Evolutionary conservation across 305 asterid genomes (phyloP).

Genomic region (Fraxinus paxiana): DNA sequence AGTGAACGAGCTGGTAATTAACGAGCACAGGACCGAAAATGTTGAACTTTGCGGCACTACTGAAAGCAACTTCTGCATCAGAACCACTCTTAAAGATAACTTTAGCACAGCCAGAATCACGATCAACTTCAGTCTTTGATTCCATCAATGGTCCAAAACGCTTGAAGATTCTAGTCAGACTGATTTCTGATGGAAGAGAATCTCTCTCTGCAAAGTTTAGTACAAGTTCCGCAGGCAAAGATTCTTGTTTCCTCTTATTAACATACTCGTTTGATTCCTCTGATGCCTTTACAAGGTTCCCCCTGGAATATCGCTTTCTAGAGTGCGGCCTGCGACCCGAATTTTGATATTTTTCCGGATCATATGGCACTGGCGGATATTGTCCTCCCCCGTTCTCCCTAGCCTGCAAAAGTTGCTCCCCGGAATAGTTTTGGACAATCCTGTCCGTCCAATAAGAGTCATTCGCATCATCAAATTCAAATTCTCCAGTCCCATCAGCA

Average conservation of each 20-base stretch:
- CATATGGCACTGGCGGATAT: slow-evolving; percentile 30
- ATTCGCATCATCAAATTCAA: slow-evolving; percentile 79
- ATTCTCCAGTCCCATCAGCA: slow-evolving; percentile 54
- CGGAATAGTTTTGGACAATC: slow-evolving; percentile 73
- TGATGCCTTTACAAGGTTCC: slow-evolving; percentile 29
- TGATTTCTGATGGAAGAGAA: slow-evolving; percentile 65
- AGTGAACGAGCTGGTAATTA: slow-evolving; percentile 70
- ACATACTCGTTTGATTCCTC: slow-evolving; percentile 42
- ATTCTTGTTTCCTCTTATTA: slow-evolving; percentile 49
- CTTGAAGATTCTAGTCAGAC: slow-evolving; percentile 76
- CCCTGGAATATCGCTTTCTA: slow-evolving; percentile 55
- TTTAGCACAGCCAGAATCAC: slow-evolving; percentile 62
- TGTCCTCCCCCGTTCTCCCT: slow-evolving; percentile 39
- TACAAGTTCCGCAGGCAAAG: slow-evolving; percentile 80
- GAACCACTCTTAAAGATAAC: slow-evolving; percentile 82
- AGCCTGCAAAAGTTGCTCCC: slow-evolving; percentile 56
- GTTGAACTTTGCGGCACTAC: slow-evolving; percentile 65
- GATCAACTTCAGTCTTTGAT: slow-evolving; percentile 82
- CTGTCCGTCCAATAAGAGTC: slow-evolving; percentile 97
- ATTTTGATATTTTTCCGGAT: slow-evolving; percentile 41
- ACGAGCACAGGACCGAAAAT: slow-evolving; percentile 75
- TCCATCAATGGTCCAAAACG: slow-evolving; percentile 92
- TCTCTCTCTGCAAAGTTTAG: slow-evolving; percentile 60
- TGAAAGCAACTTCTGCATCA: slow-evolving; percentile 89
- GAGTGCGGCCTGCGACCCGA: slow-evolving; percentile 50